Base-by-base conservation (phyloP, 805 yeast genomes). In the Cyberlindnera japonica region DNA sequence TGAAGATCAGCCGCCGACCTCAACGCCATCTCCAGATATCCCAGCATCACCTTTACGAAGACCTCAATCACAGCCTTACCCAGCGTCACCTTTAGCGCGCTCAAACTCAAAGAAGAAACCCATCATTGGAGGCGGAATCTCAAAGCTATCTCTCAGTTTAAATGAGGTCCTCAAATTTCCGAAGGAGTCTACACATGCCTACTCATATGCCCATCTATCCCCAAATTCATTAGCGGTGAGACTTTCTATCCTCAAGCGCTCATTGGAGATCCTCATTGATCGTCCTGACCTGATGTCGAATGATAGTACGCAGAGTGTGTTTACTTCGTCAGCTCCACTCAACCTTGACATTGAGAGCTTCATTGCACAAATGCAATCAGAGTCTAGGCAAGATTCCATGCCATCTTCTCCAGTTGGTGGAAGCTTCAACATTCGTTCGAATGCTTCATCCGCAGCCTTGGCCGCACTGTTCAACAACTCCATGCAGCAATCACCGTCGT, bases 191-290 rank as follows among this genome's bases (percentile, higher is more conserved):
- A 77, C 93, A 1, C 90, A 84, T 57, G 83, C 95, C 2, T 87
- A 83, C 56, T 85, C 95, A 0, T 87, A 87, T 58, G 87, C 93
- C 3, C 85, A 83, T 39, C 64, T 86, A 41, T 81, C 91, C 1
- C 93, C 90, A 9, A 83, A 84, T 56, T 82, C 95, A 1, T 61
- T 87, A 41, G 86, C 93, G 0, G 74, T 85, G 35, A 67, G 95
- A 41, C 62, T 87, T 45, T 80, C 80, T 40, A 89, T 85, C 13
- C 65, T 87, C 51, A 84, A 81, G 55, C 65, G 93, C 49, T 83
- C 95, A 6, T 62, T 87, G 38, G 88, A 86, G 57, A 82, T 86
- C 30, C 63, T 87, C 28, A 66, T 81, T 37, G 59, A 56, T 32
- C 48, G 57, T 27, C 58, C 59, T 11, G 59, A 54, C 24, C 37